Evolutionary conservation across 2,329 filamentous ascomycete species (phyloP).

Genomic region (Penicillium sp.): DNA sequence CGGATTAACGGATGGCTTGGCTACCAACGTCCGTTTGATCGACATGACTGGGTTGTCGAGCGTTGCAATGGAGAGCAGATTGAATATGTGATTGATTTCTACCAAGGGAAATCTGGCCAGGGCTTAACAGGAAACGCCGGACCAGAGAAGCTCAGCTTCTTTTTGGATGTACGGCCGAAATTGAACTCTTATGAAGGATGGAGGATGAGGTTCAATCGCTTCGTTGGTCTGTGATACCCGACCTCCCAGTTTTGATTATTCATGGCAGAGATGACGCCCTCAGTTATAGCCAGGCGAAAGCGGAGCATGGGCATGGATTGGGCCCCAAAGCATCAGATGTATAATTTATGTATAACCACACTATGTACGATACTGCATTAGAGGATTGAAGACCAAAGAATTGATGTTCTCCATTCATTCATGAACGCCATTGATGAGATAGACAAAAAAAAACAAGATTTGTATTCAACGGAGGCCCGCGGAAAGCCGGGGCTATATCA

Average conservation of each 20-base stretch:
- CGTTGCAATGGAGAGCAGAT: constrained; percentile 72
- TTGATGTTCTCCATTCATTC: constrained; percentile 30
- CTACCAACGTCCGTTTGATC: constrained; percentile 89
- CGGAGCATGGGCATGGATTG: constrained; percentile 26
- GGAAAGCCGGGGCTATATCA: constrained; percentile 15
- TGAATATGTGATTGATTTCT: constrained; percentile 98
- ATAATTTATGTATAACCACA: constrained; percentile 36
- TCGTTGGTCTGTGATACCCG: constrained; percentile 44
- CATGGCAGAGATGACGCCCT: not conserved
- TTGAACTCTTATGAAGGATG: constrained; percentile 63
- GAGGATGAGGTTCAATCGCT: constrained; percentile 54
- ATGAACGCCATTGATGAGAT: constrained; percentile 17
- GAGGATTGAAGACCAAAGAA: constrained; percentile 19
- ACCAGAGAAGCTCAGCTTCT: constrained; percentile 58
- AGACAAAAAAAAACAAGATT: constrained; percentile 6
- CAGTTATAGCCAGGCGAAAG: constrained; percentile 25
- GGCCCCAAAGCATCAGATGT: constrained; percentile 24
- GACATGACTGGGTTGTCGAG: constrained; percentile 97
- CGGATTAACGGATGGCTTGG: constrained; percentile 79
- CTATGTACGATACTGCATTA: constrained; percentile 36
- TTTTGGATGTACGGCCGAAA: constrained; percentile 65
- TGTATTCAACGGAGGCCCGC: not conserved
- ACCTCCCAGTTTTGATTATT: not conserved
- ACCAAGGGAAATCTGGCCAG: constrained; percentile 65
- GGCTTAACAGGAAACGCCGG: constrained; percentile 34